Evolutionary conservation across 495 filamentous ascomycete genomes (phyloP).

Genomic region (Hypoxylon lienhwacheense): DNA sequence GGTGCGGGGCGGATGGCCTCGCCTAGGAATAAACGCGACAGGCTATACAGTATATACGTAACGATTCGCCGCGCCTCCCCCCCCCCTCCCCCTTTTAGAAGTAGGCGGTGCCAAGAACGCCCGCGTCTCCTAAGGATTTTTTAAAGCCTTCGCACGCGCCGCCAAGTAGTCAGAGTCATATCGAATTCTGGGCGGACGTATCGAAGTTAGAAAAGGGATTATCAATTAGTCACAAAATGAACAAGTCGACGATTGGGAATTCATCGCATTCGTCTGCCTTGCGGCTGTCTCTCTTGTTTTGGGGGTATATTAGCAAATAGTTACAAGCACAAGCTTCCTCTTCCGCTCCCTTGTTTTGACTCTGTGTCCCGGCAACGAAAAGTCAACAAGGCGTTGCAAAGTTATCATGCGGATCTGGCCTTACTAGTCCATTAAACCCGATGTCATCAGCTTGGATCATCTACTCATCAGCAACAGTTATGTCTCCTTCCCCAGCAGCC

Average conservation of each 20-base stretch:
- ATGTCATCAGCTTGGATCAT: not conserved
- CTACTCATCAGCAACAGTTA: conserved; percentile 19
- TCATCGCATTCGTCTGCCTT: conserved; percentile 21
- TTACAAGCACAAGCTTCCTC: conserved; percentile 4
- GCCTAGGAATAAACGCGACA: too few species aligned
- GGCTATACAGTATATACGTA: too few species aligned
- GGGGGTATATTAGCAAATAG: conserved; percentile 27
- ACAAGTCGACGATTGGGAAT: not conserved
- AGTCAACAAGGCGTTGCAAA: not conserved
- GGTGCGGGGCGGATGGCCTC: conserved; percentile 10
- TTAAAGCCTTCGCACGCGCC: not conserved
- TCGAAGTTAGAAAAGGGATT: not conserved
- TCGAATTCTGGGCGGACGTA: not conserved
- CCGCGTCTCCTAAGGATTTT: conserved; percentile 3
- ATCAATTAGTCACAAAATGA: not conserved
- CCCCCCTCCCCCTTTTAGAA: too few species aligned
- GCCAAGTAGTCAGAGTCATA: conserved; percentile 1
- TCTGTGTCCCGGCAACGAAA: not conserved
- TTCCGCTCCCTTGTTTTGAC: not conserved
- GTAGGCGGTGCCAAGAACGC: conserved; percentile 11
- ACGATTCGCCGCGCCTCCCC: conserved; percentile 12
- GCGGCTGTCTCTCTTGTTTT: conserved; percentile 17
- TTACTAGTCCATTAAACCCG: not conserved
- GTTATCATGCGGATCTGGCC: not conserved
- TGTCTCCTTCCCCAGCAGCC: conserved; percentile 23